These are phyloP conservation scores for Raphanus raphanistrum DNA, from an alignment of 345 rosid genomes.

Conservation along the genomic window DNA sequence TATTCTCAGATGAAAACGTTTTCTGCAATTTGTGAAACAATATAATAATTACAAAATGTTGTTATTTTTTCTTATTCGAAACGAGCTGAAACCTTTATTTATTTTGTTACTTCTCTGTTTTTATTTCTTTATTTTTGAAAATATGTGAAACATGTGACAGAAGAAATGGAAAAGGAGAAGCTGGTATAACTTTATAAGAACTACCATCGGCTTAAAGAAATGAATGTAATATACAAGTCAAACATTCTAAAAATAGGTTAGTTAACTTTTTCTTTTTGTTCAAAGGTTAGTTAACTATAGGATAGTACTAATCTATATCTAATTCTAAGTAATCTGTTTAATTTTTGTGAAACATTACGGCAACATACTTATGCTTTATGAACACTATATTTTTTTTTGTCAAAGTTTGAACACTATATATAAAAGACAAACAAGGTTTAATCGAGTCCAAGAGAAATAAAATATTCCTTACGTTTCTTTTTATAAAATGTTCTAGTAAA, in stretches of 20 bases:
- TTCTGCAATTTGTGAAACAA: neutral
- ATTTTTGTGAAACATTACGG: neutral
- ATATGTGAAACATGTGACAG: conserved; percentile 2
- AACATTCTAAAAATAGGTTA: neutral
- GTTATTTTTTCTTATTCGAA: neutral
- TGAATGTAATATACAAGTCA: neutral
- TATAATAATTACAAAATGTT: neutral
- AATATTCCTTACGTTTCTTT: neutral
- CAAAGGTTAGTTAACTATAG: neutral
- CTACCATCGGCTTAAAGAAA: neutral
- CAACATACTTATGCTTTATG: neutral
- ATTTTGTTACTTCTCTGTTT: neutral
- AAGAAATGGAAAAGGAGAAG: neutral
- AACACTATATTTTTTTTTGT: no score
- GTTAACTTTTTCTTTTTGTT: no score
- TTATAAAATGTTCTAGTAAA: no score
- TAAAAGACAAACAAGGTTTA: neutral
- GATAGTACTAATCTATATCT: neutral
- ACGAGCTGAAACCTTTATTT: neutral
- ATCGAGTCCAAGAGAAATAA: neutral
- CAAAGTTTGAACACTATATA: neutral
- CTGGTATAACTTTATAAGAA: neutral
- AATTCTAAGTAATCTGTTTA: neutral
- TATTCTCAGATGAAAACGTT: neutral
- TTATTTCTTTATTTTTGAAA: neutral